These are phyloP conservation scores for Zymoseptoria pseudotritici DNA, from an alignment of 2,329 filamentous ascomycete species.

Conservation along the genomic window DNA sequence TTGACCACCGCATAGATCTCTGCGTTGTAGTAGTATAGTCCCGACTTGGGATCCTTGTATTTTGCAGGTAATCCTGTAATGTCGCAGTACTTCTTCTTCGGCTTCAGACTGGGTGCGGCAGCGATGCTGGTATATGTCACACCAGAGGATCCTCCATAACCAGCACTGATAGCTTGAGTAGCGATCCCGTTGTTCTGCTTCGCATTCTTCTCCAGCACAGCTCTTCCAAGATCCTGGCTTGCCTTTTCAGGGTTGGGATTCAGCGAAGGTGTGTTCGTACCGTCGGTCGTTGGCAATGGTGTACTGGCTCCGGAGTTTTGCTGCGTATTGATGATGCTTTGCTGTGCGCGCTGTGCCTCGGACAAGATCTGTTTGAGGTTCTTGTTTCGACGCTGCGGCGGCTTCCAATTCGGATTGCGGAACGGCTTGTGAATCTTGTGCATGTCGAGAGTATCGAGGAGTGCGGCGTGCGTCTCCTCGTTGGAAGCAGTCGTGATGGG, in stretches of 20 bases:
- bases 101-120: constrained; percentile 75
- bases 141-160: constrained; percentile 47
- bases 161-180: constrained; percentile 9
- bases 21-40: constrained; percentile 83
- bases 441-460: constrained; percentile 89
- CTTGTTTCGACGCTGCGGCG: constrained; percentile 93
- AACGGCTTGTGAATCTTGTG: constrained; percentile 80
- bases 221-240: constrained; percentile 73
- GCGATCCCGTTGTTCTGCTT: constrained; percentile 26
- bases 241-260: constrained; percentile 81
- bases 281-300: constrained; percentile 35
- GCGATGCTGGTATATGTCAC: constrained; percentile 93
- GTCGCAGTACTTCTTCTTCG: constrained; percentile 86
- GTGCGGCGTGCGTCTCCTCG: constrained; percentile 68
- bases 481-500: constrained; percentile 63
- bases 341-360: constrained; percentile 80
- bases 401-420: constrained; percentile 83
- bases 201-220: constrained; percentile 76
- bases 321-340: constrained; percentile 70
- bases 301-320: constrained; percentile 75
- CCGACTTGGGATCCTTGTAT: constrained; percentile 91
- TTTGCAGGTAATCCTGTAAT: constrained; percentile 86
- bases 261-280: constrained; percentile 50
- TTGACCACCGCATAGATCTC: constrained; percentile 85
- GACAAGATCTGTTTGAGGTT: constrained; percentile 95